Percentiles rank a stretch among this genome's conserved stretches.
Evolutionary conservation across 108 stramenopile species (phyloP).

Genomic region (Schizochytrium sp.): DNA sequence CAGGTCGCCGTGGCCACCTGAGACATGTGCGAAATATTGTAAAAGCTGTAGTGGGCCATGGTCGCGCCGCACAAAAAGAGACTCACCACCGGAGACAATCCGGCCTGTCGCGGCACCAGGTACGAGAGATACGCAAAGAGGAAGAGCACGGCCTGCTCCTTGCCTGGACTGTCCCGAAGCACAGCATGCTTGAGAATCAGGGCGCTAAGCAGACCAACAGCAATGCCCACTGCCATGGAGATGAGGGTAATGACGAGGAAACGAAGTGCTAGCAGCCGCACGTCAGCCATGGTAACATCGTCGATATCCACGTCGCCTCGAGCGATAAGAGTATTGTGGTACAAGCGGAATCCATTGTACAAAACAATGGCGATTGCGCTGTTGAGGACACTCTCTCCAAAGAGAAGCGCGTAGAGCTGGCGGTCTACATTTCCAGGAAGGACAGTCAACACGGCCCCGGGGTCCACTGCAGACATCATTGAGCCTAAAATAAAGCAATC

Average conservation of each 20-base stretch:
- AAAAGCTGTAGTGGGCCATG: constrained; percentile 81
- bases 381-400: constrained; percentile 87
- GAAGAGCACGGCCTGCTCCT: constrained; percentile 80
- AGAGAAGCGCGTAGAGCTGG: constrained; percentile 78
- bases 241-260: constrained; percentile 39
- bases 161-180: constrained; percentile 71
- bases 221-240: constrained; percentile 69
- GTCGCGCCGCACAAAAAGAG: constrained; percentile 84
- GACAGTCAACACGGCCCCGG: constrained; percentile 83
- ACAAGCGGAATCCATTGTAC: constrained; percentile 79
- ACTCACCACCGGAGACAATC: constrained; percentile 82
- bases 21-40: constrained; percentile 74
- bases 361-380: constrained; percentile 94
- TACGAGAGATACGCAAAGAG: constrained; percentile 85
- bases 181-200: constrained; percentile 72
- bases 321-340: constrained; percentile 37
- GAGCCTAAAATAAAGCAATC: constrained; percentile 72
- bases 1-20: constrained; percentile 81
- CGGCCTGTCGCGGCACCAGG: constrained; percentile 71
- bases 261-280: constrained; percentile 46
- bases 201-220: constrained; percentile 64
- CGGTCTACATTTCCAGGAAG: constrained; percentile 70
- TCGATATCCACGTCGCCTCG: background rate
- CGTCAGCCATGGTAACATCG: constrained; percentile 46
- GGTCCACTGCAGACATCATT: constrained; percentile 85